A percentile compares a stretch with the other conserved stretches of the same genome.
Evolutionary conservation across 2,329 filamentous ascomycete genomes (phyloP).

Genomic region (Emmonsiellopsis sp.): DNA sequence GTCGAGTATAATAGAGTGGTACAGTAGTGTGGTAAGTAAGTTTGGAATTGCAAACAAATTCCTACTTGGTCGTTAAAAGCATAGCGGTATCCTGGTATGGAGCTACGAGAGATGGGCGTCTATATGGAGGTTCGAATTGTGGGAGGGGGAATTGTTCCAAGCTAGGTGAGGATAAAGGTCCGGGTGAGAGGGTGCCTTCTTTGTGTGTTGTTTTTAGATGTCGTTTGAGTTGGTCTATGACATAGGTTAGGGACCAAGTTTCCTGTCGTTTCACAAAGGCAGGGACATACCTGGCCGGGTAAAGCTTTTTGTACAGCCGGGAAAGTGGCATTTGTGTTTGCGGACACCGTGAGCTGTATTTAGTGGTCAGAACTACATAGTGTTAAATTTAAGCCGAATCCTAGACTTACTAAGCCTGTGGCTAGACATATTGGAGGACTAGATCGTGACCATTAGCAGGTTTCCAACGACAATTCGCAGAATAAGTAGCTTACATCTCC

Average conservation of each 20-base stretch:
- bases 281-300: slow-evolving; percentile 31
- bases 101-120: background rate
- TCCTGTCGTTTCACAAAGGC: background rate
- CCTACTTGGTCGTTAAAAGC: background rate
- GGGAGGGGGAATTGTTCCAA: slow-evolving; percentile 9
- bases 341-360: slow-evolving; percentile 30
- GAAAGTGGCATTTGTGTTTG: slow-evolving; percentile 31
- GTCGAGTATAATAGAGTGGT: no score
- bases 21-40: no score
- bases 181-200: slow-evolving; percentile 10
- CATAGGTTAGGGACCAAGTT: background rate
- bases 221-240: slow-evolving; percentile 31
- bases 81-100: background rate
- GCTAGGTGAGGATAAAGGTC: slow-evolving; percentile 19
- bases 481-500: slow-evolving; percentile 28
- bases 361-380: background rate
- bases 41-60: background rate
- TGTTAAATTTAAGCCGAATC: background rate
- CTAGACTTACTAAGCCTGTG: slow-evolving; percentile 30
- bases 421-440: slow-evolving; percentile 38
- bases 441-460: background rate
- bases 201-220: slow-evolving; percentile 31
- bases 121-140: background rate
- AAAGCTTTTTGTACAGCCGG: slow-evolving; percentile 34
- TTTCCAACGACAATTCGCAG: background rate